Percentiles rank a stretch among this genome's conserved stretches.
These are phyloP conservation scores for Agrocybe pediades DNA, from an alignment of 768 basidiomycete species.

Conservation along the genomic window DNA sequence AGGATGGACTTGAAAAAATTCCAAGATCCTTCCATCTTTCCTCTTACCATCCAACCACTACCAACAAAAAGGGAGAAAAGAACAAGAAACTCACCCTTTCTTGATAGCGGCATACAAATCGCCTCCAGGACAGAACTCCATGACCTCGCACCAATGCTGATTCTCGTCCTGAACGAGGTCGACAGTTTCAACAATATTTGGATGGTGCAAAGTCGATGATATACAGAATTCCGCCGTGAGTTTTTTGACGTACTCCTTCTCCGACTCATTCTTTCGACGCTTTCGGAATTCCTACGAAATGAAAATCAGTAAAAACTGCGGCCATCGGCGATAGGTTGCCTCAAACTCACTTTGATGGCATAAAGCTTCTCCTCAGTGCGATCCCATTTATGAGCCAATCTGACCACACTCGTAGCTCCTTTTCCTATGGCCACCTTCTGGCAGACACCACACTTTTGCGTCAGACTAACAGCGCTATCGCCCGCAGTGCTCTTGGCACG, in stretches of 20 bases:
- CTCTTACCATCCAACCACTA: not conserved
- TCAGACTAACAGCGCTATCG: slow-evolving; percentile 46
- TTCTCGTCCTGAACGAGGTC: slow-evolving; percentile 98
- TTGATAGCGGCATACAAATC: slow-evolving; percentile 99
- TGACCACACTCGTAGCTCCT: slow-evolving; percentile 96
- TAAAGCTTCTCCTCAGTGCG: slow-evolving; percentile 94
- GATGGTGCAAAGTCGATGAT: slow-evolving; percentile 90
- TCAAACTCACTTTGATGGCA: slow-evolving; percentile 83
- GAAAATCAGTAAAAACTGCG: slow-evolving; percentile 2
- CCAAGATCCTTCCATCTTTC: not conserved
- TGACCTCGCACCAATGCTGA: slow-evolving; percentile 98
- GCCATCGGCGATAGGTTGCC: not conserved
- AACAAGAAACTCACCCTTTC: slow-evolving; percentile 62
- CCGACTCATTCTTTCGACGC: slow-evolving; percentile 95
- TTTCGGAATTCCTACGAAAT: slow-evolving; percentile 89
- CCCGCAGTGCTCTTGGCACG: slow-evolving; percentile 41
- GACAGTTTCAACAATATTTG: slow-evolving; percentile 97
- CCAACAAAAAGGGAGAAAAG: not conserved
- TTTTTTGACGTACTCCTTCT: slow-evolving; percentile 99
- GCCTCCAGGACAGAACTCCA: slow-evolving; percentile 99
- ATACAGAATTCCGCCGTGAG: slow-evolving; percentile 99
- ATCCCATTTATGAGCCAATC: slow-evolving; percentile 99
- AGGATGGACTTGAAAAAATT: slow-evolving; percentile 1
- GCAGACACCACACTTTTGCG: slow-evolving; percentile 96
- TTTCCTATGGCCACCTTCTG: slow-evolving; percentile 97